Percentiles rank a stretch among this genome's conserved stretches.
These are phyloP conservation scores for Toxoplasma gondii DNA, from an alignment of 169 alveolate species.

Conservation along the genomic window DNA sequence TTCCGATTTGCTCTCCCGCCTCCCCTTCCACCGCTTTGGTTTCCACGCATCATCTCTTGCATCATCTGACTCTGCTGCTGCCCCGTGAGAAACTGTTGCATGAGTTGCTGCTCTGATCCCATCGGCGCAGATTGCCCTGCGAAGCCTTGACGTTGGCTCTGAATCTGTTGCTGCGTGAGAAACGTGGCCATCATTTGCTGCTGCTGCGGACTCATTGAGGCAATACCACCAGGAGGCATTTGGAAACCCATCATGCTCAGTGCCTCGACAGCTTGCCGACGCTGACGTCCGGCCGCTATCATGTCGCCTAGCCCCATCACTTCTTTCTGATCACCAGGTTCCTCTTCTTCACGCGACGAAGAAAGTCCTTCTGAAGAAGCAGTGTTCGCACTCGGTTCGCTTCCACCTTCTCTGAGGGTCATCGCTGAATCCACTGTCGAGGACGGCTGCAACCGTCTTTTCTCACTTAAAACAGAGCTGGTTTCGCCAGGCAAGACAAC, in stretches of 20 bases:
- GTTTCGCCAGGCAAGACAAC: too few species aligned
- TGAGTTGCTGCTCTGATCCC: not conserved
- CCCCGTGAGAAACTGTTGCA: not conserved
- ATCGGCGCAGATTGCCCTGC: not conserved
- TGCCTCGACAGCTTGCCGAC: slow-evolving; percentile 12
- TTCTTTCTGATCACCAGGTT: not conserved
- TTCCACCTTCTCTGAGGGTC: not conserved
- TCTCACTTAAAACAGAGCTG: too few species aligned
- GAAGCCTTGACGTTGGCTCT: not conserved
- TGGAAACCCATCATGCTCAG: slow-evolving; percentile 11
- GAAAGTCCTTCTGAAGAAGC: not conserved
- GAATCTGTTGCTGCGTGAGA: slow-evolving; percentile 17
- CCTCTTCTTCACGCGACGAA: not conserved
- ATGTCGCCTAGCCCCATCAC: slow-evolving; percentile 8
- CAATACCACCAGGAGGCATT: not conserved
- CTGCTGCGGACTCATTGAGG: slow-evolving; percentile 4
- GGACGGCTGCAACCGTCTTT: not conserved
- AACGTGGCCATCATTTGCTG: slow-evolving; percentile 31
- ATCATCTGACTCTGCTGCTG: slow-evolving; percentile 7
- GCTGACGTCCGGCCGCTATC: not conserved
- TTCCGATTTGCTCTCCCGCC: not conserved
- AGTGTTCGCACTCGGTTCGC: not conserved
- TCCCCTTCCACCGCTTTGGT: not conserved
- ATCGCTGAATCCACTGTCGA: not conserved
- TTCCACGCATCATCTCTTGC: not conserved